A percentile compares a stretch with the other conserved stretches of the same genome.
Evolutionary conservation across 306 rosid species (phyloP).

Genomic region (Lathyrus oleraceus): DNA sequence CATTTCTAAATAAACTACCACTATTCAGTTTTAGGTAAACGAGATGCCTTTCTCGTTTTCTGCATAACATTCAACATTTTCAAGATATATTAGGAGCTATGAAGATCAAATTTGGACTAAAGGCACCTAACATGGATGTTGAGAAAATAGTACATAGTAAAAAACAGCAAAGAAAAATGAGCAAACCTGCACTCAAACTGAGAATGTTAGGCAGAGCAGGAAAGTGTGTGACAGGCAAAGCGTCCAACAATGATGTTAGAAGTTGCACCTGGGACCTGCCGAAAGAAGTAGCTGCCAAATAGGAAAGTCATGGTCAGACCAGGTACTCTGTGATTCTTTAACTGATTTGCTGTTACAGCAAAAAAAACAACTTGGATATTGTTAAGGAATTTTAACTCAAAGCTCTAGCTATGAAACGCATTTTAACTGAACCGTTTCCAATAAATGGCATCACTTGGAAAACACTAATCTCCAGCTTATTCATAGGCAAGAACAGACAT

Average conservation of each 20-base stretch:
- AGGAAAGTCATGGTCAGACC: slow-evolving; percentile 32
- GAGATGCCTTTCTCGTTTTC: not conserved
- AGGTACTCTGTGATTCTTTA: slow-evolving; percentile 11
- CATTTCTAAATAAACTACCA: not conserved
- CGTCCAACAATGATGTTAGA: slow-evolving; percentile 58
- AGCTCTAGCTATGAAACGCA: not conserved
- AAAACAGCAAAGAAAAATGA: slow-evolving; percentile 27
- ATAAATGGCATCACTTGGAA: slow-evolving; percentile 7
- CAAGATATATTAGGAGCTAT: slow-evolving; percentile 13
- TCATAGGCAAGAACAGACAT: not conserved
- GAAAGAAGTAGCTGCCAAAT: slow-evolving; percentile 74
- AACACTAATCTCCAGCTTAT: not conserved
- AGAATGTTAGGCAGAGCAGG: slow-evolving; percentile 54
- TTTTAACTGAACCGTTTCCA: not conserved
- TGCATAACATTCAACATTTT: not conserved
- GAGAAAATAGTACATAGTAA: slow-evolving; percentile 20
- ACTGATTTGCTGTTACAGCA: slow-evolving; percentile 19
- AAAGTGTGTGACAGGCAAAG: slow-evolving; percentile 54
- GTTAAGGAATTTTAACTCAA: not conserved
- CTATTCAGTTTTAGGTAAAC: not conserved
- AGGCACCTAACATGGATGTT: slow-evolving; percentile 16
- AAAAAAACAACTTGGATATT: slow-evolving; percentile 27
- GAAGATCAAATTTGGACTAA: slow-evolving; percentile 12
- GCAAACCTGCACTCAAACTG: slow-evolving; percentile 63
- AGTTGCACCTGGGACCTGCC: slow-evolving; percentile 60